Percentiles rank a stretch among this genome's conserved stretches.
These are phyloP conservation scores for Hirschfeldia incana DNA, from an alignment of 345 rosid species.

Conservation along the genomic window DNA sequence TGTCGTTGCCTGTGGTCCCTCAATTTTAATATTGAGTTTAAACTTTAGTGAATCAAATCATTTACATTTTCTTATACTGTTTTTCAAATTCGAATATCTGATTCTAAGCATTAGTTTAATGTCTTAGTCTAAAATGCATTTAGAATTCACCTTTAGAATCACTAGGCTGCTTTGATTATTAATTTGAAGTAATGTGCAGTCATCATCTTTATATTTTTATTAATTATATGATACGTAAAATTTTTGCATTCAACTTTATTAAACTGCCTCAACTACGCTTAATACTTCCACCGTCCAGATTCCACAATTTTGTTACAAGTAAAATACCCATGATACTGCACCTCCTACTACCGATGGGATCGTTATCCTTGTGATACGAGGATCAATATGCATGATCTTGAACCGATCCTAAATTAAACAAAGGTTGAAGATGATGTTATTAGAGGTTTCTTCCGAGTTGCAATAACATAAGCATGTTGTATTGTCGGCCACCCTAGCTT, in stretches of 20 bases:
- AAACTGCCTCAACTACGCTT: slow-evolving; percentile 6
- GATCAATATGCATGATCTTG: slow-evolving; percentile 33
- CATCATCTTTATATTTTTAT: not conserved
- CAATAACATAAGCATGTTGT: slow-evolving; percentile 44
- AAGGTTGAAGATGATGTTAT: slow-evolving; percentile 6
- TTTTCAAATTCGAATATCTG: not conserved
- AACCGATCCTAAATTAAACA: not conserved
- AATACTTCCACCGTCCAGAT: not conserved
- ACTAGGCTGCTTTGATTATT: not conserved
- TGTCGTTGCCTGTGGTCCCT: slow-evolving; percentile 34
- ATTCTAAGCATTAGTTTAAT: not conserved
- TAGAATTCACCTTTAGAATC: not conserved
- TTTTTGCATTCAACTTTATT: not conserved
- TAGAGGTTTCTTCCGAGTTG: slow-evolving; percentile 22
- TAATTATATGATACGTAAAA: not conserved
- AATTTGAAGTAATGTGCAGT: not conserved
- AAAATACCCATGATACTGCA: not conserved
- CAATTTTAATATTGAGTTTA: not conserved
- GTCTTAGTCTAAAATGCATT: not conserved
- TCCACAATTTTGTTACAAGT: not conserved
- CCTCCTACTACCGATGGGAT: not conserved
- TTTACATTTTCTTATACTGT: not conserved
- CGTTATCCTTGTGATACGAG: slow-evolving; percentile 25
- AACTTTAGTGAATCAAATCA: not conserved
- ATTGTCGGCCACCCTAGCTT: slow-evolving; percentile 44